Evolutionary conservation across 2,329 filamentous ascomycete species (phyloP), one percentile per base, ranked within the genome.

Genomic region (Stagonosporopsis rhizophila): DNA sequence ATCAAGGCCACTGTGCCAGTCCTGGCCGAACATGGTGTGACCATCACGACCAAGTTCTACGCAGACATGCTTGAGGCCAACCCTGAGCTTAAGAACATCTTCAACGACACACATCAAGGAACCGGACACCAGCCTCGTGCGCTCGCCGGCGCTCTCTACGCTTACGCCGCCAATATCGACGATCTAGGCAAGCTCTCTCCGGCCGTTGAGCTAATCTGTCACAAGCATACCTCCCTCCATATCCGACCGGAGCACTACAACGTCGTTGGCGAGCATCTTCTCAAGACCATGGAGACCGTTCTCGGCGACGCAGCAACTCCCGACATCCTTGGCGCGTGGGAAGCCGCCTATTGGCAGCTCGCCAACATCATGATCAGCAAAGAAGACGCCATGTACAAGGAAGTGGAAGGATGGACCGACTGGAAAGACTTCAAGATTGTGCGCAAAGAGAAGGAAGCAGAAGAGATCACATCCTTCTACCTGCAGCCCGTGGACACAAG

Each of bases 1-100:
- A 86, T 92, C 75, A 88, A 87, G 74, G 82, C 86, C 47, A 92
- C 89, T 6, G 85, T 90, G 56, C 89, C 89, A 2, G 82, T 88
- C 30, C 82, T 92, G 3, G 82, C 82, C 20, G 81, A 87, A 59
- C 85, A 91, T 70, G 90, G 90, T 70, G 82, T 83, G 60, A 80
- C 82, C 59, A 90, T 92, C 73, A 88, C 89, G 6, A 81, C 81
- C n/a, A 81, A 83, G 62, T 92, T 93, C 79, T 92, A 93, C 80
- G 80, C 81, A 59, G 87, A 85, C 69, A 85, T 92, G 80, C 79
- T 92, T 22, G 71, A 72, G 11, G 85, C 85, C 35, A 81, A 91
- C 58, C 89, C 89, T 0, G 82, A 86, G 40, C 83, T 92, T 28
- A 84, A 87, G 66, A 83, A 87, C 73, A 80, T 89, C 75, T 92